Percentiles rank a stretch among this genome's conserved stretches.
Evolutionary conservation across 1,284 basidiomycete species (phyloP).

Genomic region (Melampsora abietis-canadensis): DNA sequence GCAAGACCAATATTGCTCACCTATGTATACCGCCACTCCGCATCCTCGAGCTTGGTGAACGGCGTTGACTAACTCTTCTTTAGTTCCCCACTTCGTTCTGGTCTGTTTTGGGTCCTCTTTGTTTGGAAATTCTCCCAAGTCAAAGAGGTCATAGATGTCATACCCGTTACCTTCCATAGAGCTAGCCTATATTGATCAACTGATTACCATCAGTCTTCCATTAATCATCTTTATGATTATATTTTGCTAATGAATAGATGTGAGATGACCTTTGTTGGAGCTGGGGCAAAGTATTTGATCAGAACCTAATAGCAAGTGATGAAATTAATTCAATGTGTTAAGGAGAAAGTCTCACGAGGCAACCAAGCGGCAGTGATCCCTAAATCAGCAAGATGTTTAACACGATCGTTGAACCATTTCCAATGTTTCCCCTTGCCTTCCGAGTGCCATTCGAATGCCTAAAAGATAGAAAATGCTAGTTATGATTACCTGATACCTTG

Average conservation of each 20-base stretch:
- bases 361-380: conserved; percentile 78
- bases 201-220: conserved; percentile 46
- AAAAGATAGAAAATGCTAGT: not conserved
- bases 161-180: conserved; percentile 56
- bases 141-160: conserved; percentile 55
- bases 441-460: conserved; percentile 53
- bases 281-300: not conserved
- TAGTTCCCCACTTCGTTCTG: conserved; percentile 85
- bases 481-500: not conserved
- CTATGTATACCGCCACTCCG: conserved; percentile 60
- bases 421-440: conserved; percentile 65
- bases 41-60: conserved; percentile 58
- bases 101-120: conserved; percentile 63
- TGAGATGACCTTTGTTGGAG: not conserved
- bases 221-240: conserved; percentile 21
- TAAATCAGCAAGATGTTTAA: conserved; percentile 66
- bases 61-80: conserved; percentile 70
- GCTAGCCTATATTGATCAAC: conserved; percentile 54
- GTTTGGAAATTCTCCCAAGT: conserved; percentile 82
- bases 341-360: conserved; percentile 53
- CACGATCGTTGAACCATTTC: conserved; percentile 71
- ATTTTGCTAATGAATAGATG: not conserved
- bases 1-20: conserved; percentile 1
- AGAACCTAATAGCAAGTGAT: not conserved
- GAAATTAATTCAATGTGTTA: not conserved